Conservation (phyloP, 2,329 filamentous ascomycete genomes). For the Diaporthe citrichinensis region DNA sequence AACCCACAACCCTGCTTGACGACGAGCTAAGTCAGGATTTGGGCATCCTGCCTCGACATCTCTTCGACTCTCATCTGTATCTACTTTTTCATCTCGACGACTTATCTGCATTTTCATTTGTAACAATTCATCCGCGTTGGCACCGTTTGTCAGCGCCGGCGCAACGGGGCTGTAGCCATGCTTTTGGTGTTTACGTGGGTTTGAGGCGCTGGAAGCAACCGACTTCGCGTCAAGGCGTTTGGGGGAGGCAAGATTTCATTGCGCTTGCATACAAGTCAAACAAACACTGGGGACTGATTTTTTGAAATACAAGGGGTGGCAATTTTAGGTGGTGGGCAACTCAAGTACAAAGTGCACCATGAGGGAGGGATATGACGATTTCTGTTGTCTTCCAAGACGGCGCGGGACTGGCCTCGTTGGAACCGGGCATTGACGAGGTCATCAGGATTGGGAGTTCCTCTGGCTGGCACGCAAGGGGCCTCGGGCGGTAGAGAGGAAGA, state of each 20-base stretch:
- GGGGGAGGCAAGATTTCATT: constrained; percentile 31
- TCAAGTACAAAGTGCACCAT: constrained; percentile 24
- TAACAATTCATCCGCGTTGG: constrained; percentile 36
- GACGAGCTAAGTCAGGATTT: background rate
- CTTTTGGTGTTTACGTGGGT: constrained; percentile 26
- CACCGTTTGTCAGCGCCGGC: constrained; percentile 32
- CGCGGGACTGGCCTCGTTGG: constrained; percentile 27
- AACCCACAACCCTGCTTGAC: background rate
- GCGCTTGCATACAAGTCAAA: constrained; percentile 38
- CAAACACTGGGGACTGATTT: background rate
- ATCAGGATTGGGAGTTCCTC: background rate
- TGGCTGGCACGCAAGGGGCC: constrained; percentile 19
- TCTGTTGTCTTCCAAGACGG: constrained; percentile 24
- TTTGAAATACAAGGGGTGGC: background rate
- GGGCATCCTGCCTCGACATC: background rate
- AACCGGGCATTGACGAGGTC: constrained; percentile 1
- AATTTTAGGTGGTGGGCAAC: background rate
- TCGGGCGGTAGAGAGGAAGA: constrained; percentile 19
- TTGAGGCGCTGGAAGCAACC: constrained; percentile 37
- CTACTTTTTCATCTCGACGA: constrained; percentile 32
- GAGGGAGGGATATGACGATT: constrained; percentile 25
- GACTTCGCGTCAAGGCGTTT: constrained; percentile 40
- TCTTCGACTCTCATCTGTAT: constrained; percentile 36
- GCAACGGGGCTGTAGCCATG: constrained; percentile 34
- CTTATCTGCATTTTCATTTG: constrained; percentile 38